Evolutionary conservation across 805 yeast genomes (phyloP).

Genomic region (Debaryomyces tyrocola): DNA sequence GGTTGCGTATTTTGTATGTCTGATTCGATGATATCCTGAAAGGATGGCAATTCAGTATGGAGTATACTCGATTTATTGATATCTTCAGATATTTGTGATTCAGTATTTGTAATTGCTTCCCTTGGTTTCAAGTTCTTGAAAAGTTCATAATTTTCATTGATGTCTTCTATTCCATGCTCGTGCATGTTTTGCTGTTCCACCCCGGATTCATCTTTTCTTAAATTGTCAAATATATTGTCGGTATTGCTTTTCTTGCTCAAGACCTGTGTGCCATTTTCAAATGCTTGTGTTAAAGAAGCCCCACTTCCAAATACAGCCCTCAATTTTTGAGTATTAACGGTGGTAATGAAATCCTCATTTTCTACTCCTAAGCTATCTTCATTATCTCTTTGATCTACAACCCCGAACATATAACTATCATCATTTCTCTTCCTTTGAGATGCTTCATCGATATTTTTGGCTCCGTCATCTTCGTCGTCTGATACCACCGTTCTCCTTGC

Average conservation of each 20-base stretch:
- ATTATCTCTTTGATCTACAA: slow-evolving; percentile 8
- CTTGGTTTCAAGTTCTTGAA: slow-evolving; percentile 33
- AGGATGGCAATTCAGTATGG: slow-evolving; percentile 19
- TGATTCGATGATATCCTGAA: slow-evolving; percentile 16
- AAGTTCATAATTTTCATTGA: slow-evolving; percentile 11
- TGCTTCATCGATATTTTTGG: slow-evolving; percentile 7
- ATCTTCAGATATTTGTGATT: slow-evolving; percentile 6
- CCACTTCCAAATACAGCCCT: slow-evolving; percentile 2
- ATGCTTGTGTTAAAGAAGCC: slow-evolving; percentile 5
- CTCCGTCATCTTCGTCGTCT: slow-evolving; percentile 12
- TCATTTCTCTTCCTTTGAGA: slow-evolving; percentile 16
- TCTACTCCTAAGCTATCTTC: slow-evolving; percentile 7
- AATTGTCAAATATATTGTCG: neutral
- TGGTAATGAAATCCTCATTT: slow-evolving; percentile 14
- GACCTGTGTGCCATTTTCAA: slow-evolving; percentile 2
- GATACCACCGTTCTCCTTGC: slow-evolving; percentile 2
- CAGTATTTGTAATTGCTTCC: slow-evolving; percentile 1
- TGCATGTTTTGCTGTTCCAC: neutral
- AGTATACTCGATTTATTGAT: slow-evolving; percentile 3
- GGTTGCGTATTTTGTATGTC: slow-evolving; percentile 12
- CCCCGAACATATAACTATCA: slow-evolving; percentile 32
- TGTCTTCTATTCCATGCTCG: neutral
- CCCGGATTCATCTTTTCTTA: neutral
- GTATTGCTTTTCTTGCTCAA: neutral
- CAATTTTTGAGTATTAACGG: slow-evolving; percentile 9